Evolutionary conservation across 1,139 yeast genomes (phyloP).

Genomic region (Blastobotrys niveus): DNA sequence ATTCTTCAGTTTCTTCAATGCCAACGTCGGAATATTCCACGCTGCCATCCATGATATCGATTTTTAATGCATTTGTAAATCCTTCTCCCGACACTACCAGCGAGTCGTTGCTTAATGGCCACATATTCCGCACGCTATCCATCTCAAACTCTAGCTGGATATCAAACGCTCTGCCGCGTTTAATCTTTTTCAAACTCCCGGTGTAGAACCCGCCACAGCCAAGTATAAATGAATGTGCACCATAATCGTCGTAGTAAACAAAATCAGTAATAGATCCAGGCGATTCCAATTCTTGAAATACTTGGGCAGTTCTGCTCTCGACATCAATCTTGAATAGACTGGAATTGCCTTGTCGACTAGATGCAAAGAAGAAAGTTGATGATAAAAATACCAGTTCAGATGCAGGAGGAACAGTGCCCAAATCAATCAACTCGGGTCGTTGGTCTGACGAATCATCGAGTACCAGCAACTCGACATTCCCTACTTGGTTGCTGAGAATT

Average conservation of each 20-base stretch:
- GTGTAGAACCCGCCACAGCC: slow-evolving; percentile 15
- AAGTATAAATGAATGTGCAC: slow-evolving; percentile 3
- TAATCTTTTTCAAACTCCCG: slow-evolving; percentile 12
- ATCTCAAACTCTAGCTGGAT: slow-evolving; percentile 10
- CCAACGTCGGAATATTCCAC: not conserved
- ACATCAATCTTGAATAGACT: slow-evolving; percentile 16
- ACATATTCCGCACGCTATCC: slow-evolving; percentile 10
- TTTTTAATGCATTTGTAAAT: not conserved
- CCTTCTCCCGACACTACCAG: slow-evolving; percentile 4
- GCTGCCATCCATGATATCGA: not conserved
- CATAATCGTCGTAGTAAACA: slow-evolving; percentile 6
- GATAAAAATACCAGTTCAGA: slow-evolving; percentile 18
- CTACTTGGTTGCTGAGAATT: not conserved
- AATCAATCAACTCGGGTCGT: slow-evolving; percentile 11
- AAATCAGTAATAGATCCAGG: slow-evolving; percentile 16
- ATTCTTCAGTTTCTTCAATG: not conserved
- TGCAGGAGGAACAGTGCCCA: slow-evolving; percentile 18
- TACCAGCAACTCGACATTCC: slow-evolving; percentile 12
- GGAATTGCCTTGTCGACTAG: slow-evolving; percentile 18
- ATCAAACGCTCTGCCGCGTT: slow-evolving; percentile 7
- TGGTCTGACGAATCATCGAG: not conserved
- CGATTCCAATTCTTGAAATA: slow-evolving; percentile 14
- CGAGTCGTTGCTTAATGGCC: not conserved
- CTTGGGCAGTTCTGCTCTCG: not conserved
- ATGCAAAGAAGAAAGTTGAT: slow-evolving; percentile 19